These are phyloP conservation scores for Mycosphaerella sp. DNA, from an alignment of 2,329 filamentous ascomycete species.

Conservation along the genomic window DNA sequence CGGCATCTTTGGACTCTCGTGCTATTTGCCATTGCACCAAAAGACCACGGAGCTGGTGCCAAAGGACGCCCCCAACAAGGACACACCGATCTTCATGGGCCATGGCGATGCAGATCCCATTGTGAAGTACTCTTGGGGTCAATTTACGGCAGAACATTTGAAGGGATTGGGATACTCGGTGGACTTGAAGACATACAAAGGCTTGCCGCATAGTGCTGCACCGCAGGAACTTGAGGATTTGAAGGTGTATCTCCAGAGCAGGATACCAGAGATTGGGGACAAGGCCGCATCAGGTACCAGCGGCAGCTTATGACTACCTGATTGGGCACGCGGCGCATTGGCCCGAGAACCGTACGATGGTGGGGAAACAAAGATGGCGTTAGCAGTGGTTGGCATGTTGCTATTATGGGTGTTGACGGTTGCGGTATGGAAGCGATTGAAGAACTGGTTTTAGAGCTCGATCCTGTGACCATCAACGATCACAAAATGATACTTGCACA, in stretches of 20 bases:
- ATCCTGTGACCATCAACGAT: not conserved
- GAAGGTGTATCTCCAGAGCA: constrained; percentile 55
- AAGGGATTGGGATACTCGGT: constrained; percentile 66
- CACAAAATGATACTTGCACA: not conserved
- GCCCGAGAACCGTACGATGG: constrained; percentile 29
- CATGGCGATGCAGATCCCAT: constrained; percentile 76
- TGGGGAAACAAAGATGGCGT: constrained; percentile 27
- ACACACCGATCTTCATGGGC: constrained; percentile 80
- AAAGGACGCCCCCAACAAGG: constrained; percentile 42
- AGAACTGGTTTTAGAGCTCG: constrained; percentile 2
- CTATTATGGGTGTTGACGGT: constrained; percentile 27
- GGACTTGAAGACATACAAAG: constrained; percentile 70
- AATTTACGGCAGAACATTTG: constrained; percentile 60
- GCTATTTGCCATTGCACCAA: constrained; percentile 67
- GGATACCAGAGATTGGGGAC: constrained; percentile 46
- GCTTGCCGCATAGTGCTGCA: constrained; percentile 69
- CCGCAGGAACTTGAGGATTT: constrained; percentile 76
- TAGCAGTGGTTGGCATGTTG: constrained; percentile 22
- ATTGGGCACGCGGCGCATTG: constrained; percentile 11
- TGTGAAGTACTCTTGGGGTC: constrained; percentile 63
- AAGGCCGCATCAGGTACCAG: constrained; percentile 18
- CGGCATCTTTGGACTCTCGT: constrained; percentile 81
- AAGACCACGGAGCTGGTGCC: constrained; percentile 56
- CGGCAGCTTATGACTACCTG: constrained; percentile 27
- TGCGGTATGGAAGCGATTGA: constrained; percentile 20